These are phyloP conservation scores for Phytophthora sansomeana DNA, from an alignment of 352 stramenopile species.

Conservation along the genomic window DNA sequence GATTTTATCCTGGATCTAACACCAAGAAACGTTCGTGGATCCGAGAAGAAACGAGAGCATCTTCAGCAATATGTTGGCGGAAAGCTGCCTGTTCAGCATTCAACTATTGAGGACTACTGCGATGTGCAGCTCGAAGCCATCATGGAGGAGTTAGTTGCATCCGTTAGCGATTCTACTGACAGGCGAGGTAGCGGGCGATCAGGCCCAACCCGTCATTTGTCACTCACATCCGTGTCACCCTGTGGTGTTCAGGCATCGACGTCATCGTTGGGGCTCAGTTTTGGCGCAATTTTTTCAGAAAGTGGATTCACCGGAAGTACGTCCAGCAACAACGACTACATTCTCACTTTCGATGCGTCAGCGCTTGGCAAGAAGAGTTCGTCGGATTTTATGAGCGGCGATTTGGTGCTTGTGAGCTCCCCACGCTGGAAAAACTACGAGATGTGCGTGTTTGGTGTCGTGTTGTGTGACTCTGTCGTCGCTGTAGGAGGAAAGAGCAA, in stretches of 20 bases:
- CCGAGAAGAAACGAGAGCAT: slow-evolving; percentile 29
- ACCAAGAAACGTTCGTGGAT: slow-evolving; percentile 50
- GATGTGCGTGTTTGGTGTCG: slow-evolving; percentile 67
- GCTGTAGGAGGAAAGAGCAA: slow-evolving; percentile 42
- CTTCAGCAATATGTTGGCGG: slow-evolving; percentile 42
- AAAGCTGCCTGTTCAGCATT: slow-evolving; percentile 57
- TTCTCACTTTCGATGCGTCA: slow-evolving; percentile 63
- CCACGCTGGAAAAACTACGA: slow-evolving; percentile 69
- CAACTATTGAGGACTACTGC: slow-evolving; percentile 64
- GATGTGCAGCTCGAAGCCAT: slow-evolving; percentile 68
- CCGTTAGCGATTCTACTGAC: slow-evolving; percentile 53
- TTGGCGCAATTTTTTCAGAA: slow-evolving; percentile 73
- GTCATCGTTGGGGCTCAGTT: slow-evolving; percentile 42
- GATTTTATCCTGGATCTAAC: slow-evolving; percentile 75
- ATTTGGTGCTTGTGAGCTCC: slow-evolving; percentile 69
- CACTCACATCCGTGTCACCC: slow-evolving; percentile 70
- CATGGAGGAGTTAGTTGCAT: slow-evolving; percentile 71
- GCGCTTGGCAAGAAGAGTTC: slow-evolving; percentile 27
- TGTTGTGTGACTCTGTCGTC: slow-evolving; percentile 76
- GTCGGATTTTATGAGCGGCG: slow-evolving; percentile 63
- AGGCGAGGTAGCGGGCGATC: slow-evolving; percentile 46
- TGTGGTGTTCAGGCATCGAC: slow-evolving; percentile 40
- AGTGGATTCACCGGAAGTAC: slow-evolving; percentile 68
- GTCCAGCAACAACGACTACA: slow-evolving; percentile 57
- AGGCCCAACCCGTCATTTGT: slow-evolving; percentile 26